Evolutionary conservation across 345 rosid genomes (phyloP), one percentile per base, ranked within the genome.

Genomic region (Gossypium australe): DNA sequence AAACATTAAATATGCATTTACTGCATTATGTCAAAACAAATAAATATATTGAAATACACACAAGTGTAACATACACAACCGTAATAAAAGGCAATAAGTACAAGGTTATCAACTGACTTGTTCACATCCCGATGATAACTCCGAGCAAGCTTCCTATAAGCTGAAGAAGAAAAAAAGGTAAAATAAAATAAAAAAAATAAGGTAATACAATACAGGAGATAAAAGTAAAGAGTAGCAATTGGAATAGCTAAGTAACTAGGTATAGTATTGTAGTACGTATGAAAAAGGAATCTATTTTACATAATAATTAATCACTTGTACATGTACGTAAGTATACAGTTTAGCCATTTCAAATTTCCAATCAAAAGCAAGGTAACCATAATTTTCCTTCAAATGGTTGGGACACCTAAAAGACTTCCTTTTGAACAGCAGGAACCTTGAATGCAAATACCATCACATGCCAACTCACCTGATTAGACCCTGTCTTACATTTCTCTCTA

Each of bases 121-220:
- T 96, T 96, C 71, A 96, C 97, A 72, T 96, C 99, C 6, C 97
- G 99, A 85, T 96, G 99, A 77, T 85, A 92, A 83, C 78, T 93
- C 86, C 99, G 88, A 8, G 98, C 99, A 62, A 93, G 98, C 81
- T 96, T 96, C 77, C 99, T 86, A 70, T 96, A 96, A 68, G 98
- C 99, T 96, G 92, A 48, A 88, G 34, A 29, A 29, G 38, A 75
- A 77, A 74, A 11, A 57, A 20, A 55, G 3, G 51, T 47, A 47
- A 13, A 20, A 43, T 25, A 58, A 49, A 59, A 11, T 51, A 64
- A 58, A 56, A 56, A 22, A 11, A 45, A 11, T 20, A 59, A 58
- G 57, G 45, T 7, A 48, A 20, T 16, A 43, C 34, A 38, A 38
- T 17, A 53, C 47, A 10, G 47, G n/a, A 74, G 52, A 44, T 41